Percentiles rank a stretch among this genome's conserved stretches.
Evolutionary conservation across 169 alveolate species (phyloP).

Genomic region (Blepharisma undulans): DNA sequence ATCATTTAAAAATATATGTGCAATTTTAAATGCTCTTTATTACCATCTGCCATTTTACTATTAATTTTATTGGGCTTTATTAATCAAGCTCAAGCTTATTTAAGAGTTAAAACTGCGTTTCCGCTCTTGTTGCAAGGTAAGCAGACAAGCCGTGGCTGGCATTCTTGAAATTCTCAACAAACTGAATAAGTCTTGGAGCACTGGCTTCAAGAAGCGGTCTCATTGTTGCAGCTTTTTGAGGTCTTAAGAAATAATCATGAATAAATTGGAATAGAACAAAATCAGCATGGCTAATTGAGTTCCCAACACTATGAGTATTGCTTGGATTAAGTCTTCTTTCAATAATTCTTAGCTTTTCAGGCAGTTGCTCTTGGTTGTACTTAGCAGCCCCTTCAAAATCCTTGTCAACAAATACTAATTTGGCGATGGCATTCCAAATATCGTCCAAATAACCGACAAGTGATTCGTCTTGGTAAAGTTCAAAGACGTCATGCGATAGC

Average conservation of each 20-base stretch:
- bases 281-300: neutral
- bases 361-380: neutral
- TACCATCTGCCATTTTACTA: neutral
- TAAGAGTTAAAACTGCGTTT: neutral
- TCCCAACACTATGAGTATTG: neutral
- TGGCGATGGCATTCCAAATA: neutral
- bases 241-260: neutral
- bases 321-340: neutral
- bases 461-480: slow-evolving; percentile 15
- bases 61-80: neutral
- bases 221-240: neutral
- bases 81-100: neutral
- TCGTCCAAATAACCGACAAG: neutral
- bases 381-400: slow-evolving; percentile 1
- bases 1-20: neutral
- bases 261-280: neutral
- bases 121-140: neutral
- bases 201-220: neutral
- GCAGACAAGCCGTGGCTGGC: neutral
- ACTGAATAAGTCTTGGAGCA: neutral
- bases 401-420: neutral
- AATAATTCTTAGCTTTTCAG: neutral
- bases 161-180: neutral
- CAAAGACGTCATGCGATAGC: slow-evolving; percentile 36
- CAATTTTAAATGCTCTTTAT: neutral